Evolutionary conservation across 208 protist genomes (phyloP).

Genomic region (Wallacemonas rigidus): DNA sequence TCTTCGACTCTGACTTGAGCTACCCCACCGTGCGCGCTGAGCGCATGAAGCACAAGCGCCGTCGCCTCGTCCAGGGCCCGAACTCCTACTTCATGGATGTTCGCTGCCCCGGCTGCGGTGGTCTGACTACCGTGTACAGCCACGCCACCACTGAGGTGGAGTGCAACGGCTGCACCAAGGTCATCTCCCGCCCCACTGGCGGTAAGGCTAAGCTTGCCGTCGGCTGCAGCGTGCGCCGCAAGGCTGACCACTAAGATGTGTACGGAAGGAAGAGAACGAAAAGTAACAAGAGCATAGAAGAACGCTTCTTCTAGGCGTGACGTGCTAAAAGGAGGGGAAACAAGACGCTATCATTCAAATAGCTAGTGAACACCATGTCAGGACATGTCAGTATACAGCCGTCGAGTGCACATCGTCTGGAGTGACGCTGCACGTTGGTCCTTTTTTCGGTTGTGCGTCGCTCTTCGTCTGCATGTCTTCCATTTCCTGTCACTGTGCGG

Average conservation of each 20-base stretch:
- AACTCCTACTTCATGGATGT: slow-evolving; percentile 99
- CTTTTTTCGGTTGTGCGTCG: neutral
- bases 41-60: slow-evolving; percentile 98
- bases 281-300: neutral
- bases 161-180: slow-evolving; percentile 95
- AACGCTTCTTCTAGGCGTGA: neutral
- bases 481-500: slow-evolving; percentile 3
- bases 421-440: neutral
- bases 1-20: slow-evolving; percentile 96
- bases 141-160: slow-evolving; percentile 97
- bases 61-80: slow-evolving; percentile 98
- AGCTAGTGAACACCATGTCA: neutral
- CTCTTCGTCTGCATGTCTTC: neutral
- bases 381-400: neutral
- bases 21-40: slow-evolving; percentile 95
- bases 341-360: slow-evolving; percentile 19
- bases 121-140: slow-evolving; percentile 97
- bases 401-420: neutral
- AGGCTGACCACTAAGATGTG: slow-evolving; percentile 89
- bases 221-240: slow-evolving; percentile 95
- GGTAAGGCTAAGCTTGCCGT: slow-evolving; percentile 97
- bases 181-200: slow-evolving; percentile 98
- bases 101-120: slow-evolving; percentile 97
- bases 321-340: slow-evolving; percentile 18
- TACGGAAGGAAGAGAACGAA: slow-evolving; percentile 15